These are phyloP conservation scores for Leccinum fibrillosum DNA, from an alignment of 768 basidiomycete genomes.

Conservation along the genomic window DNA sequence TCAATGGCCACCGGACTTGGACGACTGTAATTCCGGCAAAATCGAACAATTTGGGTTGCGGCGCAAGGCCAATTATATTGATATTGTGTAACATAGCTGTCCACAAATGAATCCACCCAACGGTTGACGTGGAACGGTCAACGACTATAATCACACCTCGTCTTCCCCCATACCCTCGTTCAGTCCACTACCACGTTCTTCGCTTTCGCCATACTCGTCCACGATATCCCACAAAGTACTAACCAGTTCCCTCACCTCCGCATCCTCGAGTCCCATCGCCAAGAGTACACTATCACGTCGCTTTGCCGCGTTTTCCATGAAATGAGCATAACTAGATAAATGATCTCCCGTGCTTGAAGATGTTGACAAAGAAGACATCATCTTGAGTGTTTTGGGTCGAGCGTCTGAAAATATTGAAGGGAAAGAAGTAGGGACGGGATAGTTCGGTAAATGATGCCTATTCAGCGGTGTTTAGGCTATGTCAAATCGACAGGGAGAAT, in stretches of 20 bases:
- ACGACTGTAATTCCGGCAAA: not conserved
- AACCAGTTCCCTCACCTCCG: constrained; percentile 55
- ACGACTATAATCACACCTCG: constrained; percentile 9
- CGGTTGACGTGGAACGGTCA: not conserved
- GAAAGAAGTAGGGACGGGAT: constrained; percentile 60
- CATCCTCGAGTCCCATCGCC: constrained; percentile 43
- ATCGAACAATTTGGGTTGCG: not conserved
- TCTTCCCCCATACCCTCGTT: constrained; percentile 20
- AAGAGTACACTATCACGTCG: constrained; percentile 35
- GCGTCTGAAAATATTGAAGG: constrained; percentile 40
- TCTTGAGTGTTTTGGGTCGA: constrained; percentile 17
- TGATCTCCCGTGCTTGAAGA: constrained; percentile 37
- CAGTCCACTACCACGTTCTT: constrained; percentile 20
- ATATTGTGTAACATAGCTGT: not conserved
- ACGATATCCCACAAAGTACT: constrained; percentile 60
- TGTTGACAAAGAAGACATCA: constrained; percentile 47
- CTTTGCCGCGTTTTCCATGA: constrained; percentile 43
- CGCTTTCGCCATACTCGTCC: constrained; percentile 38
- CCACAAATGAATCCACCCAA: not conserved
- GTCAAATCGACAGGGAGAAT: not conserved
- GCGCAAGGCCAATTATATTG: not conserved
- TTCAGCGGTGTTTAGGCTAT: constrained; percentile 9
- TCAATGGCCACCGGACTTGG: not conserved
- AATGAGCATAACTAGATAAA: constrained; percentile 51
- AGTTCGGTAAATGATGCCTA: constrained; percentile 50